Evolutionary conservation across 352 stramenopile genomes (phyloP).

Genomic region (Phytophthora brassicae): DNA sequence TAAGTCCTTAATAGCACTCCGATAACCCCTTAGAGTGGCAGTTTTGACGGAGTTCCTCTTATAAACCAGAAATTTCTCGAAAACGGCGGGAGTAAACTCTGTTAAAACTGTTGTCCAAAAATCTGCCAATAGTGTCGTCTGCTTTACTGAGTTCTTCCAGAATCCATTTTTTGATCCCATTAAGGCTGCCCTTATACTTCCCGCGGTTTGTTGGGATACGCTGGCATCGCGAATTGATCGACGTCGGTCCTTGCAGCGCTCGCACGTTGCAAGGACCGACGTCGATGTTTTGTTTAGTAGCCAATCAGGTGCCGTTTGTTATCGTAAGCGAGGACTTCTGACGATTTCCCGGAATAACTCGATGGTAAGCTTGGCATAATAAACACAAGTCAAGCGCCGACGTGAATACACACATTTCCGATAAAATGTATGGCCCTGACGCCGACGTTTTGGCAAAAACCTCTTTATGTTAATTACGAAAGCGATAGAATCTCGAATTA

Average conservation of each 20-base stretch:
- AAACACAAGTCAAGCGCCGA: background rate
- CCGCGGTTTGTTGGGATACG: background rate
- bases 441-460: background rate
- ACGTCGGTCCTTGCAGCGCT: background rate
- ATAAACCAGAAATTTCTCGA: background rate
- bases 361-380: background rate
- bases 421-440: background rate
- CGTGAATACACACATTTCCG: background rate
- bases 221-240: background rate
- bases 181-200: background rate
- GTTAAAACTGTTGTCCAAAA: background rate
- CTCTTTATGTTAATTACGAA: background rate
- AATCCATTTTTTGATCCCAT: background rate
- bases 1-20: no score
- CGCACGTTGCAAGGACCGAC: no score
- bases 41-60: background rate
- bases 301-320: background rate
- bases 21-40: no score
- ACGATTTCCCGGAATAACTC: background rate
- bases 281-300: background rate
- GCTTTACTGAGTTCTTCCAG: background rate
- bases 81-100: background rate
- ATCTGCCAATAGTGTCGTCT: background rate
- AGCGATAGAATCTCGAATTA: background rate
- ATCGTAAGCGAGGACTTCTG: background rate